Evolutionary conservation across 148 eudicot species (phyloP).

Genomic region (Camellia lanceoleosa): DNA sequence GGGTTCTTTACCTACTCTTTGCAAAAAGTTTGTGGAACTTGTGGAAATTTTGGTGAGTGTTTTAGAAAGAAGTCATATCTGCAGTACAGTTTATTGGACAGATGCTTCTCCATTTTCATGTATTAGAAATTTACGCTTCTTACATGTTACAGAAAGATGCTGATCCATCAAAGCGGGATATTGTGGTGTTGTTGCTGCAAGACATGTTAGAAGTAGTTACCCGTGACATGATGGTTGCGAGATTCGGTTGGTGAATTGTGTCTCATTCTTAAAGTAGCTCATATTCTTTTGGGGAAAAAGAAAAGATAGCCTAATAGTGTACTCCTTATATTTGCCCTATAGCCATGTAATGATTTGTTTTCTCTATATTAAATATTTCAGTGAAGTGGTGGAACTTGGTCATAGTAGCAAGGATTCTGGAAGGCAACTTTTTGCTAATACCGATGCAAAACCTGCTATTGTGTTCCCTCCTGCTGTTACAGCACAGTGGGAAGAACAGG

Average conservation of each 20-base stretch:
- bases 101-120: background rate
- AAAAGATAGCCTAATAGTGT: background rate
- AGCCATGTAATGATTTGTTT: constrained; percentile 16
- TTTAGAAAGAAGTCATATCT: constrained; percentile 11
- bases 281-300: background rate
- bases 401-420: constrained; percentile 71
- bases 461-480: constrained; percentile 70
- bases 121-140: constrained; percentile 11
- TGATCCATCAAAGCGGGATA: constrained; percentile 55
- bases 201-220: constrained; percentile 94
- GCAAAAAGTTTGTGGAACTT: constrained; percentile 68
- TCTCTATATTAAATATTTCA: constrained; percentile 23
- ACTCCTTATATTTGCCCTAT: constrained; percentile 11
- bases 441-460: constrained; percentile 36
- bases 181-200: constrained; percentile 75
- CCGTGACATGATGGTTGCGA: constrained; percentile 95
- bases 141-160: constrained; percentile 65
- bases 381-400: constrained; percentile 76
- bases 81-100: background rate
- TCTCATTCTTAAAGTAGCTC: constrained; percentile 1
- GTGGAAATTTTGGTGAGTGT: constrained; percentile 73
- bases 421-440: constrained; percentile 71
- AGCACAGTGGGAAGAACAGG: constrained; percentile 97
- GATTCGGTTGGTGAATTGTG: constrained; percentile 49
- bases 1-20: constrained; percentile 72